A percentile compares a stretch with the other conserved stretches of the same genome.
These are phyloP conservation scores for Pichia paraexigua DNA, from an alignment of 805 yeast species.

Conservation along the genomic window DNA sequence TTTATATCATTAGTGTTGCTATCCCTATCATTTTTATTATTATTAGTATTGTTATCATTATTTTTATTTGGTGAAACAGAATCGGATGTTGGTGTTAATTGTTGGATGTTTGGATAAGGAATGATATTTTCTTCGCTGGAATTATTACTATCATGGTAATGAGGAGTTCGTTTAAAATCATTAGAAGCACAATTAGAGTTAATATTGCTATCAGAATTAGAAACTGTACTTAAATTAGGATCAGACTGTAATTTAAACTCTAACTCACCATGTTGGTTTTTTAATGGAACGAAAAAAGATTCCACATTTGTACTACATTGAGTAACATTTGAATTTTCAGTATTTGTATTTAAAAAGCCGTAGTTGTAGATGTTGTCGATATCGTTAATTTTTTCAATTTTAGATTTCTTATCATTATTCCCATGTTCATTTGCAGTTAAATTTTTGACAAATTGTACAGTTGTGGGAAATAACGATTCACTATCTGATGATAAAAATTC, in stretches of 20 bases:
- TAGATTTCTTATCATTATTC: background rate
- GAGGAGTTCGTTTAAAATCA: background rate
- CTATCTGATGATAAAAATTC: background rate
- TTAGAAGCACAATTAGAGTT: background rate
- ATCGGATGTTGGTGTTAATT: conserved; percentile 24
- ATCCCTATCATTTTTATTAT: background rate
- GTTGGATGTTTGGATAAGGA: conserved; percentile 12
- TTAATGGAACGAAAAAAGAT: conserved; percentile 43
- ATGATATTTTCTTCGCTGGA: conserved; percentile 27
- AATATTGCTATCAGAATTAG: background rate
- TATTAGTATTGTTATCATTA: background rate
- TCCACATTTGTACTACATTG: conserved; percentile 40
- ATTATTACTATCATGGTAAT: background rate
- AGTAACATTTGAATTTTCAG: background rate
- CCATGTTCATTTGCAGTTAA: background rate
- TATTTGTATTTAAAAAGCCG: background rate
- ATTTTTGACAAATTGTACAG: background rate
- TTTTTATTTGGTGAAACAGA: conserved; percentile 10
- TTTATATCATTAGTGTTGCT: background rate
- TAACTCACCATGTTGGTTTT: conserved; percentile 45
- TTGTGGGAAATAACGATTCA: conserved; percentile 1
- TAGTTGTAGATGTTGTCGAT: background rate
- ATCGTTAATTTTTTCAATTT: background rate
- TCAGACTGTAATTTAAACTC: conserved; percentile 40
- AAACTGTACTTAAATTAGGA: background rate